Conservation (phyloP, 441 rosid species). For the Erysimum cheiri region DNA sequence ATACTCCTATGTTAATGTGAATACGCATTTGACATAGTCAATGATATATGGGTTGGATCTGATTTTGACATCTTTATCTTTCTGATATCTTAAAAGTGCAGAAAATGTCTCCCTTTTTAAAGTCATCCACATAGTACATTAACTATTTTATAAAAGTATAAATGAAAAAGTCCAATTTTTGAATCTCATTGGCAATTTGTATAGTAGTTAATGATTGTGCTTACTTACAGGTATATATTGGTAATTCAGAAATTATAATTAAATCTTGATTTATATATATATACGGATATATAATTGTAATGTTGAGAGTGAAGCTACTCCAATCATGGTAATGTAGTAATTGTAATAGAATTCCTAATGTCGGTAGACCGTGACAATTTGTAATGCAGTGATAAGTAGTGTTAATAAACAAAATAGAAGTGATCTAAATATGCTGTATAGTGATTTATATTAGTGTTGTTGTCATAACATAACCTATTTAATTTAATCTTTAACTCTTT, state of each 20-base stretch:
- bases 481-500: background rate
- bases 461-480: background rate
- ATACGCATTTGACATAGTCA: constrained; percentile 16
- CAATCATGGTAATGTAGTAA: background rate
- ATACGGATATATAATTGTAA: background rate
- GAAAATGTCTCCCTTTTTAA: constrained; percentile 17
- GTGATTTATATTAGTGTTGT: background rate
- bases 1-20: constrained; percentile 8
- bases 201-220: background rate
- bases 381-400: too few relatives aligned
- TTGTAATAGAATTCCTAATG: constrained; percentile 15
- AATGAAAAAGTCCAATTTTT: background rate
- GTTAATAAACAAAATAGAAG: too few relatives aligned
- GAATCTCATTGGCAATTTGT: background rate
- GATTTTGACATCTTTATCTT: background rate
- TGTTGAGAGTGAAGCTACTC: background rate
- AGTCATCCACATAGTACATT: constrained; percentile 4
- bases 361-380: background rate
- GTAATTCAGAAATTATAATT: background rate
- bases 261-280: too few relatives aligned
- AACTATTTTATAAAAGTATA: background rate
- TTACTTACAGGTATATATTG: background rate
- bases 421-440: background rate
- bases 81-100: constrained; percentile 18
- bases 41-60: constrained; percentile 26